phyloP scores from a whole-genome alignment of 1,284 basidiomycete species.

The Tilletia horrida region DNA sequence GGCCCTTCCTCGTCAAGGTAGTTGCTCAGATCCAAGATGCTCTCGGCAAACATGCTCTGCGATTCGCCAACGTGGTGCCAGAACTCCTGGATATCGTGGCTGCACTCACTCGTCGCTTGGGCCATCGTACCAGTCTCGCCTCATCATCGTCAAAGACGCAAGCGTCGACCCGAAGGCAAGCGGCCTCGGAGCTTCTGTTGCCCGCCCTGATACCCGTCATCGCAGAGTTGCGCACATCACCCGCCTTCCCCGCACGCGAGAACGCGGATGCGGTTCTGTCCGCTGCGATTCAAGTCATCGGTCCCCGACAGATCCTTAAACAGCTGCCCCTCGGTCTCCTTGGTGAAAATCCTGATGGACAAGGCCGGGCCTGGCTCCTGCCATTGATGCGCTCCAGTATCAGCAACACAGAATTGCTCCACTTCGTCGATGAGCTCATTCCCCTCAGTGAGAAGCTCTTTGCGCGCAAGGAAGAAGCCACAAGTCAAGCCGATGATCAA shows the following conservation, averaged over 20 bases:
- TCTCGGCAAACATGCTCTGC: conserved; percentile 46
- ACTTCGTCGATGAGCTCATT: conserved; percentile 86
- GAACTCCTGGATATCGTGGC: conserved; percentile 47
- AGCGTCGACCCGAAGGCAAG: conserved; percentile 22
- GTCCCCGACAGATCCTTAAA: conserved; percentile 74
- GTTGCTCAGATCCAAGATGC: conserved; percentile 43
- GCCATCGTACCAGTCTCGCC: conserved; percentile 28
- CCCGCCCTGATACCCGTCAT: conserved; percentile 71
- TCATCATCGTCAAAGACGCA: conserved; percentile 57
- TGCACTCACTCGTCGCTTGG: conserved; percentile 41
- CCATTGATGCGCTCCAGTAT: conserved; percentile 76
- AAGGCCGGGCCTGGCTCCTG: conserved; percentile 80
- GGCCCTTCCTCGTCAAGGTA: conserved; percentile 33
- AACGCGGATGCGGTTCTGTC: conserved; percentile 77
- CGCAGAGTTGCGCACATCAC: conserved; percentile 71
- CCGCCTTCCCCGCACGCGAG: conserved; percentile 86
- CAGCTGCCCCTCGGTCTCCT: conserved; percentile 76
- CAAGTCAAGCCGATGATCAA: conserved; percentile 30
- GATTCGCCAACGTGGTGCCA: conserved; percentile 43
- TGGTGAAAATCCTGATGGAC: conserved; percentile 55
- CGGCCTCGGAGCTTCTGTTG: conserved; percentile 67
- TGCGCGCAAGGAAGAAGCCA: conserved; percentile 32
- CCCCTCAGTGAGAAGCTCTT: conserved; percentile 92
- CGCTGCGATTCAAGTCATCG: conserved; percentile 78
- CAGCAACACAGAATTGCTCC: conserved; percentile 75